These are phyloP conservation scores for Penicillium goetzii DNA, from an alignment of 495 filamentous ascomycete species.

Conservation along the genomic window DNA sequence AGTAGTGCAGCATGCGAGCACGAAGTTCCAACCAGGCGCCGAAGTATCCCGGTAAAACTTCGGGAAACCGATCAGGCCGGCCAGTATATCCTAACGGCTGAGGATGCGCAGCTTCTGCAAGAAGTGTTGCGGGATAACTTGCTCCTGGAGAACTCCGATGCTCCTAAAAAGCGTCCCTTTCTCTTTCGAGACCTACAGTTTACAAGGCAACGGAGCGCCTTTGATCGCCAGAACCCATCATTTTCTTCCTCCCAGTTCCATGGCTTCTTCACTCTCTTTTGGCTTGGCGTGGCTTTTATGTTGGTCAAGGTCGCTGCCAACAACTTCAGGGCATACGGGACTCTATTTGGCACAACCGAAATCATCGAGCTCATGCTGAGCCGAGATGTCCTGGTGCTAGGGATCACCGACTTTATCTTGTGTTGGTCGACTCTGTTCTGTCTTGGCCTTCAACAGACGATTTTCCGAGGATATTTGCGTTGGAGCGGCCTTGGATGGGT, in stretches of 20 bases:
- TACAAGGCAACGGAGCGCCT: slow-evolving; percentile 68
- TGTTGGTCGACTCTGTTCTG: slow-evolving; percentile 61
- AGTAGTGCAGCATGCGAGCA: neutral
- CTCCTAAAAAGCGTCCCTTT: slow-evolving; percentile 41
- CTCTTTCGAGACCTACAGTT: slow-evolving; percentile 70
- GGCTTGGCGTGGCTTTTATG: slow-evolving; percentile 65
- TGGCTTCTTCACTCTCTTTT: slow-evolving; percentile 79
- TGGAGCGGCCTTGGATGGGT: slow-evolving; percentile 71
- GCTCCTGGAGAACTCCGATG: slow-evolving; percentile 48
- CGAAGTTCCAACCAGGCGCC: neutral
- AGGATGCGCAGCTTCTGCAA: slow-evolving; percentile 58
- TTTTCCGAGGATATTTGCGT: slow-evolving; percentile 55
- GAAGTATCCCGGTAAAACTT: slow-evolving; percentile 49
- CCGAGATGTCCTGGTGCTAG: slow-evolving; percentile 65
- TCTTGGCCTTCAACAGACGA: slow-evolving; percentile 60
- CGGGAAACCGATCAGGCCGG: slow-evolving; percentile 49
- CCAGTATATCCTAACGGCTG: slow-evolving; percentile 57
- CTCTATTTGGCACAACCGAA: slow-evolving; percentile 66
- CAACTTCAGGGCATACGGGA: slow-evolving; percentile 66
- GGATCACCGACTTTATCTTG: slow-evolving; percentile 68
- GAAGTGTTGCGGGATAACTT: slow-evolving; percentile 21
- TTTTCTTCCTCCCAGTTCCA: slow-evolving; percentile 64
- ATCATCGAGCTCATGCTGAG: slow-evolving; percentile 69
- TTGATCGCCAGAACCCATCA: slow-evolving; percentile 67
- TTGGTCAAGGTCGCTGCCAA: slow-evolving; percentile 64